A percentile compares a stretch with the other conserved stretches of the same genome.
phyloP scores from a whole-genome alignment of 257 asterid genomes.

The Gentiana dahurica region DNA sequence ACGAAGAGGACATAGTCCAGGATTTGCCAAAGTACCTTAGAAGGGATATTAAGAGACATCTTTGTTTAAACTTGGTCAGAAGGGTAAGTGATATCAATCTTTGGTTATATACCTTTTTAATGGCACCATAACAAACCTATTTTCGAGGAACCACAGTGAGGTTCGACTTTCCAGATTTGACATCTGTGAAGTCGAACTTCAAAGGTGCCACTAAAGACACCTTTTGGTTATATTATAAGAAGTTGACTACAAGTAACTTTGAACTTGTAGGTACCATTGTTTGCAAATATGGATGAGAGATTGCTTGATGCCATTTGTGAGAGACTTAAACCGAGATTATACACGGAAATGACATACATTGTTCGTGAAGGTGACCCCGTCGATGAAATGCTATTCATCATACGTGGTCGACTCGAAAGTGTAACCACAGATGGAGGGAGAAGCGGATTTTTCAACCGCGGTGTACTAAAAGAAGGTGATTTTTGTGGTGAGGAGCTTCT shows the following conservation, averaged over 20 bases:
- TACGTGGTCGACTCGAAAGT: conserved; percentile 90
- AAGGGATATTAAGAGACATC: conserved; percentile 89
- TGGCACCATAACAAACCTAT: too few relatives aligned
- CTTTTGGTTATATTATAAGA: not conserved
- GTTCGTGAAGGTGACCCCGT: conserved; percentile 97
- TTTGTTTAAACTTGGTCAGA: conserved; percentile 76
- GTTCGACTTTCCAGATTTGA: too few relatives aligned
- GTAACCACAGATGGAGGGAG: conserved; percentile 98
- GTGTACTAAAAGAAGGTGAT: conserved; percentile 65
- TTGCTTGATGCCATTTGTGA: conserved; percentile 94
- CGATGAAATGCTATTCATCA: conserved; percentile 84
- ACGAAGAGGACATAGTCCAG: conserved; percentile 84
- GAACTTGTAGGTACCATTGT: conserved; percentile 69
- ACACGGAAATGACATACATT: conserved; percentile 64
- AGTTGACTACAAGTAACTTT: not conserved
- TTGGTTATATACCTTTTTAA: not conserved
- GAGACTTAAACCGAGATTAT: conserved; percentile 86
- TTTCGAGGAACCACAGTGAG: too few relatives aligned
- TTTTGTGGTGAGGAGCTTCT: conserved; percentile 98
- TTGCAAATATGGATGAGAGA: conserved; percentile 95
- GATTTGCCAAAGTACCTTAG: conserved; percentile 84
- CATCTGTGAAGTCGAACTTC: not conserved
- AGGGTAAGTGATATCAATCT: conserved; percentile 35
- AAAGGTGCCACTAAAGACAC: not conserved
- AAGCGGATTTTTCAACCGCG: conserved; percentile 90